Evolutionary conservation across 306 rosid genomes (phyloP), one percentile per base, ranked within the genome.

Genomic region (Cucurbita ficifolia): DNA sequence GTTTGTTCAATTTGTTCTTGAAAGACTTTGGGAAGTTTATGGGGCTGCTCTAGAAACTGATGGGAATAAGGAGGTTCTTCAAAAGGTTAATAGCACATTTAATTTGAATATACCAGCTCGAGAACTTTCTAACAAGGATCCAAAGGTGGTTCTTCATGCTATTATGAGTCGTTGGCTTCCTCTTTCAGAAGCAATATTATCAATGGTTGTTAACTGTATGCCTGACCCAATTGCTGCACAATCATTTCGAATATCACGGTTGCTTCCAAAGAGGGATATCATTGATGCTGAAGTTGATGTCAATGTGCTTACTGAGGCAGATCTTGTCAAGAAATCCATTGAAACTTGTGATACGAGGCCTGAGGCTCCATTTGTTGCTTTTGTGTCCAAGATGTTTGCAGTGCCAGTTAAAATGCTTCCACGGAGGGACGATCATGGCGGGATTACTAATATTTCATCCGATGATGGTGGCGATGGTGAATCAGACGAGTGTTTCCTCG

Each of bases 361-460:
- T 48, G 91, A 87, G 61, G 90, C 87, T 60, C 96, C 98, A 12
- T 90, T 88, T 81, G 91, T 88, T 51, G 92, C 85, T 35, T 90
- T 92, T 76, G 98, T 92, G 6, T 90, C 98, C 4, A 92, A 92
- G 72, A 92, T 92, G 98, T 90, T 90, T 83, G 96, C 98, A 14
- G 83, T 90, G 17, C 96, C 93, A 0, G n/a, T 80, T 42, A 92
- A 85, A 85, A 82, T 87, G 85, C 82, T 92, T 75, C 88, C 89
- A 8, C 81, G 81, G 43, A 74, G 79, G 65, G 88, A 76, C 10
- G 38, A 46, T 39, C 42, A 77, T 22, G 88, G 84, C 50, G 86
- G 79, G 70, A 49, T 65, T 40, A 40, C 45, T n/a, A 76, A 83
- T 50, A 62, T 80, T 79, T 72, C 40, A 16, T 69, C 76, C 21